Evolutionary conservation across 768 basidiomycete species (phyloP).

Genomic region (Mycena galericulata): DNA sequence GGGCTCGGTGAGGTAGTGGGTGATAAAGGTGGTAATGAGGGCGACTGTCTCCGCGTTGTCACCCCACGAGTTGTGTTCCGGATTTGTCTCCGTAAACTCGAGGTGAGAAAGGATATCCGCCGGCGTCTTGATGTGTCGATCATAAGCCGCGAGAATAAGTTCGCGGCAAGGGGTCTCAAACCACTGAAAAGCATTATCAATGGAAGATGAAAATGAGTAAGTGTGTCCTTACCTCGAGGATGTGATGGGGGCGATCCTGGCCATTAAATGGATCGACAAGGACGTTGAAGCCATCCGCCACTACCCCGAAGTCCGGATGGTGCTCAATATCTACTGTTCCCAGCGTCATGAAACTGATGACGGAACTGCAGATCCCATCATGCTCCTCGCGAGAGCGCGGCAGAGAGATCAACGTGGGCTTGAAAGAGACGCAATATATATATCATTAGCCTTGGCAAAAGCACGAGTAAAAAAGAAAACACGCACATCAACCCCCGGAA

Average conservation of each 20-base stretch:
- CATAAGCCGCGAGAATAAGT: not conserved
- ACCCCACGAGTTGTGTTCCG: not conserved
- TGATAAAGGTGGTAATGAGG: not conserved
- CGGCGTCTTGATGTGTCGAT: not conserved
- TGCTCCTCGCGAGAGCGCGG: slow-evolving; percentile 1
- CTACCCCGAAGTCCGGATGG: not conserved
- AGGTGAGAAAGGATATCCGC: slow-evolving; percentile 8
- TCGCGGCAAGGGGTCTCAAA: slow-evolving; percentile 13
- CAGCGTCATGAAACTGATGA: slow-evolving; percentile 1
- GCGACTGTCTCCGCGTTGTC: not conserved
- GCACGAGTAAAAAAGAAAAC: not conserved
- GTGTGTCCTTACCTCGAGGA: not conserved
- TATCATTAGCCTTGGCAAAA: no score
- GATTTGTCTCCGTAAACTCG: slow-evolving; percentile 1
- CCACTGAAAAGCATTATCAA: not conserved
- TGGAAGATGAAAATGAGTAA: no score
- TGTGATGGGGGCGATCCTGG: slow-evolving; percentile 6
- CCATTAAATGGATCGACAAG: not conserved
- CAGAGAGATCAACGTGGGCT: not conserved
- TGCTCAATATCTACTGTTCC: slow-evolving; percentile 1
- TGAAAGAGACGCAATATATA: not conserved
- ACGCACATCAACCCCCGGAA: slow-evolving; percentile 17
- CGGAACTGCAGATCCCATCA: not conserved
- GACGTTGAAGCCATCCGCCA: slow-evolving; percentile 3
- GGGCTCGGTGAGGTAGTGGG: slow-evolving; percentile 9